Evolutionary conservation across 2,329 filamentous ascomycete species (phyloP).

Genomic region (Reticulascus tulasneorum): DNA sequence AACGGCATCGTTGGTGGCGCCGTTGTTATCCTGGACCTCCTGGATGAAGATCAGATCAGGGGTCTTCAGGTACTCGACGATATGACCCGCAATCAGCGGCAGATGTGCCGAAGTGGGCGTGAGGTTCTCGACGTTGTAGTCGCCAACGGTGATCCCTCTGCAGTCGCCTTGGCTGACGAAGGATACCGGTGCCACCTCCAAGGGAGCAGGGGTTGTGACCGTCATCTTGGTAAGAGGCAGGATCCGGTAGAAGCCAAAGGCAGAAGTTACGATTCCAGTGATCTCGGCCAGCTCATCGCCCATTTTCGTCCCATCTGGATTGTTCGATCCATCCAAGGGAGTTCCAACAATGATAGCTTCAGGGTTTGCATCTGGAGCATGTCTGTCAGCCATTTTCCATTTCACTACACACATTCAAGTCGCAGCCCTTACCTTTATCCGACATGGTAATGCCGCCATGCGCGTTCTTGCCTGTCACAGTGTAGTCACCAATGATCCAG

Average conservation of each 20-base stretch:
- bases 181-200: conserved; percentile 44
- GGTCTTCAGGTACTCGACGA: conserved; percentile 58
- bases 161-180: conserved; percentile 55
- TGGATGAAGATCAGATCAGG: conserved; percentile 67
- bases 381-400: background rate
- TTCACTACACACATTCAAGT: background rate
- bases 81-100: conserved; percentile 57
- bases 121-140: conserved; percentile 70
- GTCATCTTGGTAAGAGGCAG: conserved; percentile 57
- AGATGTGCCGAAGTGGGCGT: conserved; percentile 52
- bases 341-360: conserved; percentile 63
- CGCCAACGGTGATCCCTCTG: conserved; percentile 57
- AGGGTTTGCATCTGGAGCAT: conserved; percentile 57
- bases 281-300: conserved; percentile 63
- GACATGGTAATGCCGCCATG: conserved; percentile 63
- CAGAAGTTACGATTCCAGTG: conserved; percentile 63
- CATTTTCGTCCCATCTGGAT: conserved; percentile 59
- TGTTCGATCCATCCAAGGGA: conserved; percentile 61
- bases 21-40: conserved; percentile 66
- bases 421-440: conserved; percentile 37
- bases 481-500: conserved; percentile 65
- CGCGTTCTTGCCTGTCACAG: conserved; percentile 56
- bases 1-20: conserved; percentile 55
- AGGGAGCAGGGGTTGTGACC: conserved; percentile 40
- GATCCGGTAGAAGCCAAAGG: conserved; percentile 66